Evolutionary conservation across 805 yeast species (phyloP).

Genomic region (Lipomyces sp.): DNA sequence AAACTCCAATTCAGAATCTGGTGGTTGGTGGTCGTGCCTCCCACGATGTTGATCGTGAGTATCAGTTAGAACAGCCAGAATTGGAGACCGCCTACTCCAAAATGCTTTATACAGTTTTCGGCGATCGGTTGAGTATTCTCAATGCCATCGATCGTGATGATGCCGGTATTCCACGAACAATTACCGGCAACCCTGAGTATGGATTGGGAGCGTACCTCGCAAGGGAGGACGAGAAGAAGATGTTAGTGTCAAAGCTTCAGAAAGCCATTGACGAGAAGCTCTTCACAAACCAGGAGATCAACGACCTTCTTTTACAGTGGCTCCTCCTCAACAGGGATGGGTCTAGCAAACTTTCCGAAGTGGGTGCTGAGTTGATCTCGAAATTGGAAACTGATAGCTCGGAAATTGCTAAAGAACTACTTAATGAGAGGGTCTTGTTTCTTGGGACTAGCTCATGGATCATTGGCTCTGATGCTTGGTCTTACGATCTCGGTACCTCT

Average conservation of each 20-base stretch:
- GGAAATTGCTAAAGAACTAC: conserved; percentile 52
- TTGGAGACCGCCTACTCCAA: conserved; percentile 79
- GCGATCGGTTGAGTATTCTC: conserved; percentile 59
- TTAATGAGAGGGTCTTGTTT: conserved; percentile 55
- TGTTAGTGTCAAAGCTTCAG: conserved; percentile 54
- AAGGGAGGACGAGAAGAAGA: conserved; percentile 56
- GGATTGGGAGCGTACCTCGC: conserved; percentile 80
- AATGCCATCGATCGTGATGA: conserved; percentile 57
- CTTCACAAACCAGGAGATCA: conserved; percentile 54
- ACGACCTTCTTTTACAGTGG: conserved; percentile 72
- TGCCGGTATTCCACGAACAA: conserved; percentile 53
- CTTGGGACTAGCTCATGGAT: conserved; percentile 69
- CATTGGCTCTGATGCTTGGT: conserved; percentile 94
- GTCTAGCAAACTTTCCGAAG: conserved; percentile 27
- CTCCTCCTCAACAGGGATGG: conserved; percentile 49
- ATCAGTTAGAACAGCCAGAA: conserved; percentile 38
- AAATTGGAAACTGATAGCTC: conserved; percentile 47
- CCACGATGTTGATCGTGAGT: conserved; percentile 39
- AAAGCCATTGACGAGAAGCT: conserved; percentile 47
- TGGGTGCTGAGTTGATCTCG: conserved; percentile 47
- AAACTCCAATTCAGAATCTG: conserved; percentile 64
- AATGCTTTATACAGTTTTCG: conserved; percentile 71
- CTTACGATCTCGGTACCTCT: conserved; percentile 87
- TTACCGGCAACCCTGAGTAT: conserved; percentile 64
- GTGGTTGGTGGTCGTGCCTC: conserved; percentile 55